Conservation (phyloP, 306 rosid species). For the Lathyrus sativus region DNA sequence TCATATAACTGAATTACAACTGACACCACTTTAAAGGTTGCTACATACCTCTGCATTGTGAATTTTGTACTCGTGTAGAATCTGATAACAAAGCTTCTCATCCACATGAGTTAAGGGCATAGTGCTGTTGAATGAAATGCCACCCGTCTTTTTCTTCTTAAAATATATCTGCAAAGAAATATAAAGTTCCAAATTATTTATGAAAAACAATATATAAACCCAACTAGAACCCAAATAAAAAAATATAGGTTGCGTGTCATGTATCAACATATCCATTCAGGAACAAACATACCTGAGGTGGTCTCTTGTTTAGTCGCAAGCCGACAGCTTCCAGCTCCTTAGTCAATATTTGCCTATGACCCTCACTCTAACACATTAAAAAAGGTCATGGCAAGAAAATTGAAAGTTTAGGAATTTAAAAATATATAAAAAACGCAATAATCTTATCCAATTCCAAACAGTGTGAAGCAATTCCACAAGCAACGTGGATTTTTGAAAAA, state of each 20-base stretch:
- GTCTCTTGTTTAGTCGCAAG: slow-evolving; percentile 90
- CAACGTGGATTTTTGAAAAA: slow-evolving; percentile 28
- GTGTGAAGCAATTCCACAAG: slow-evolving; percentile 15
- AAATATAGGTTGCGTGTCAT: slow-evolving; percentile 14
- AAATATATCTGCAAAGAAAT: slow-evolving; percentile 80
- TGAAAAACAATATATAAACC: slow-evolving; percentile 28
- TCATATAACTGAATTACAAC: slow-evolving; percentile 26
- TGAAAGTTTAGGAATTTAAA: slow-evolving; percentile 22
- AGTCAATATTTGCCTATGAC: slow-evolving; percentile 97
- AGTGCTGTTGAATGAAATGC: slow-evolving; percentile 97
- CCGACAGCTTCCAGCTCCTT: slow-evolving; percentile 99
- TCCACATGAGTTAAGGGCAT: slow-evolving; percentile 88
- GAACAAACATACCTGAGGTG: slow-evolving; percentile 76
- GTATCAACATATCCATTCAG: slow-evolving; percentile 21
- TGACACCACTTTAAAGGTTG: slow-evolving; percentile 15
- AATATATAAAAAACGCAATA: slow-evolving; percentile 4
- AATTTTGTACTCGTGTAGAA: slow-evolving; percentile 97
- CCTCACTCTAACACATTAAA: slow-evolving; percentile 75
- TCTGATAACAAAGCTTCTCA: slow-evolving; percentile 98
- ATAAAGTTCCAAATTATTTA: slow-evolving; percentile 30
- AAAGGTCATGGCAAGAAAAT: slow-evolving; percentile 22
- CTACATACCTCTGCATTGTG: slow-evolving; percentile 95
- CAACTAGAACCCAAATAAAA: slow-evolving; percentile 14
- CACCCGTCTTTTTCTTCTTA: slow-evolving; percentile 96
- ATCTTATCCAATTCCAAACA: not conserved